phyloP scores from a whole-genome alignment of 2,329 filamentous ascomycete species.

The Fusarium lateritium region DNA sequence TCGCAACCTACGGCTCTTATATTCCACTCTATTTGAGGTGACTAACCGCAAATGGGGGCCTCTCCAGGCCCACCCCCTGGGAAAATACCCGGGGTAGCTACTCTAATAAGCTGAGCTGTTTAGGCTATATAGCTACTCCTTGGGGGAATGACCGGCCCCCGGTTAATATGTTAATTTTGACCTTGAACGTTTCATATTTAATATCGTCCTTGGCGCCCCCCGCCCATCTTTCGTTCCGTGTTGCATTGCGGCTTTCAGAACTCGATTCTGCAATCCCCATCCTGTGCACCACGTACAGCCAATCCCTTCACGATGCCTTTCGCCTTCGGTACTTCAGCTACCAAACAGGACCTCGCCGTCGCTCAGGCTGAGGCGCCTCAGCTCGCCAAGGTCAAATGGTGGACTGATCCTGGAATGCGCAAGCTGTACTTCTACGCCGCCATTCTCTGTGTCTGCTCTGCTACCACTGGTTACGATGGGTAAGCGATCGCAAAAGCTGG shows the following conservation, averaged over 20 bases:
- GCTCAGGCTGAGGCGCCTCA: conserved; percentile 62
- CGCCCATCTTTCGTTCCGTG: too few species aligned
- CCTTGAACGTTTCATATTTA: conserved; percentile 3
- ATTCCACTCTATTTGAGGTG: not conserved
- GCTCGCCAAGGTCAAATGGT: conserved; percentile 71
- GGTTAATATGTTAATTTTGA: conserved; percentile 24
- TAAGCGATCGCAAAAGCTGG: conserved; percentile 5
- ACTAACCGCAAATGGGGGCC: not conserved
- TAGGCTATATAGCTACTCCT: conserved; percentile 9
- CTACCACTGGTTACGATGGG: conserved; percentile 74
- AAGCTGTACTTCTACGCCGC: conserved; percentile 65
- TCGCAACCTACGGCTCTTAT: conserved; percentile 9
- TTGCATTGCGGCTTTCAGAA: too few species aligned
- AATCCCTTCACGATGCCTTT: conserved; percentile 24
- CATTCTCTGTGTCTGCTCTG: conserved; percentile 69
- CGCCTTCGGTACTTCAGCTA: conserved; percentile 22
- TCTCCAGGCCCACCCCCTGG: not conserved
- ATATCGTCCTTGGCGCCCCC: conserved; percentile 17
- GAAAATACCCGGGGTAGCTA: conserved; percentile 9
- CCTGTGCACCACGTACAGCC: not conserved
- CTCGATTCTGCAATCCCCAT: too few species aligned
- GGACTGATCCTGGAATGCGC: conserved; percentile 68
- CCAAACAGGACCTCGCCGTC: conserved; percentile 50
- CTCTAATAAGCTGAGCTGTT: conserved; percentile 6
- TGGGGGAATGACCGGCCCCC: conserved; percentile 10